Conservation (phyloP, 2,329 filamentous ascomycete genomes). For the Hymenoscyphus fraxineus region DNA sequence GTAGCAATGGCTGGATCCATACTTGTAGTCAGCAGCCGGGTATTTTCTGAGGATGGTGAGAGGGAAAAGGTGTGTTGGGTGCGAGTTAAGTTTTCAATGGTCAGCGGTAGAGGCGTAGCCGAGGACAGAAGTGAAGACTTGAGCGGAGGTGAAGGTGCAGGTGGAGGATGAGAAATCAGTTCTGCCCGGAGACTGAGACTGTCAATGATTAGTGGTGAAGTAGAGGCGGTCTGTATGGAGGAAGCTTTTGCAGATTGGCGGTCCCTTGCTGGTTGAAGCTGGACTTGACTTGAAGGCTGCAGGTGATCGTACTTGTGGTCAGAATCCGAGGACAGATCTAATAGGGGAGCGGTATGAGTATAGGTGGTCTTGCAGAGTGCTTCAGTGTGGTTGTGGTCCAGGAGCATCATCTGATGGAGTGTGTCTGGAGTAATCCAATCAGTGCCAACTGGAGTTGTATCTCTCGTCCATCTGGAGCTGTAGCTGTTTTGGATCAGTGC, state of each 20-base stretch:
- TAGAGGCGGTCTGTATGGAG: background rate
- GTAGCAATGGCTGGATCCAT: slow-evolving; percentile 11
- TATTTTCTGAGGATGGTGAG: background rate
- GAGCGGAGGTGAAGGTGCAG: background rate
- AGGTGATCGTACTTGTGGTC: background rate
- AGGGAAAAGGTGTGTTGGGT: background rate
- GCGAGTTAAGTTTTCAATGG: too few species aligned
- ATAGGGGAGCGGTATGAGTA: background rate
- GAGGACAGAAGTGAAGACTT: background rate
- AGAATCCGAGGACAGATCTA: background rate
- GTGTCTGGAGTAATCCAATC: slow-evolving; percentile 3
- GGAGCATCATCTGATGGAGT: slow-evolving; percentile 10
- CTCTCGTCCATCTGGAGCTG: background rate
- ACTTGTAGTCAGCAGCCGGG: background rate
- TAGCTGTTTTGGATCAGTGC: slow-evolving; percentile 15
- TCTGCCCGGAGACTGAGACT: background rate
- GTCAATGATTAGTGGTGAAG: background rate
- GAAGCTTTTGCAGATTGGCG: background rate
- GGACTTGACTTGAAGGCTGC: background rate
- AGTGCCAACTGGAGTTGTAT: slow-evolving; percentile 5
- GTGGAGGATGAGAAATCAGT: background rate
- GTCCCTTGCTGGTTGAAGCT: background rate
- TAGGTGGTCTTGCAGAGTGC: background rate
- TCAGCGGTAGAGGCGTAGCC: background rate
- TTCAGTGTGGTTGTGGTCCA: background rate